Conservation (phyloP, 257 asterid species). For the Gynochthodes officinalis region DNA sequence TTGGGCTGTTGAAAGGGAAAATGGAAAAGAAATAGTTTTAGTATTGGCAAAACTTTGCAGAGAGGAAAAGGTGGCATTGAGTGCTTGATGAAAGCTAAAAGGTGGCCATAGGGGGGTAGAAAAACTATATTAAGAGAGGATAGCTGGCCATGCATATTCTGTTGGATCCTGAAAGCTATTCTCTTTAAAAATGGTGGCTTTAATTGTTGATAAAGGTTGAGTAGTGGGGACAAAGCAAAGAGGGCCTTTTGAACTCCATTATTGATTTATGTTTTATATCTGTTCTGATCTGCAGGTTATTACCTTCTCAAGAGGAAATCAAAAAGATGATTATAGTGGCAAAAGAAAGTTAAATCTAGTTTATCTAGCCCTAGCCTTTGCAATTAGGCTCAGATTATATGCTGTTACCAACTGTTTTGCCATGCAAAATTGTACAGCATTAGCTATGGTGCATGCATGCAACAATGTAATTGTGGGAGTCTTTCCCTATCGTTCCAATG, state of each 20-base stretch:
- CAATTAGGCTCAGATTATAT: slow-evolving; percentile 9
- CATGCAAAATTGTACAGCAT: slow-evolving; percentile 23
- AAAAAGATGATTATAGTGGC: slow-evolving; percentile 15
- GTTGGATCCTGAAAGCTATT: slow-evolving; percentile 41
- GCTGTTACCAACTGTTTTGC: slow-evolving; percentile 16
- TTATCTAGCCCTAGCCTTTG: slow-evolving; percentile 13
- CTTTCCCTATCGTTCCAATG: slow-evolving; percentile 11
- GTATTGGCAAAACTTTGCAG: slow-evolving; percentile 44
- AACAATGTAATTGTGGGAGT: background rate
- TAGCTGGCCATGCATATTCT: slow-evolving; percentile 58
- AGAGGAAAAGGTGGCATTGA: slow-evolving; percentile 50
- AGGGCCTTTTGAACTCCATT: slow-evolving; percentile 56
- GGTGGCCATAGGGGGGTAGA: slow-evolving; percentile 19
- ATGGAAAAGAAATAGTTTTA: slow-evolving; percentile 19
- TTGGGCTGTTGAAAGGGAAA: slow-evolving; percentile 2
- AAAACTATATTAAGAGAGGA: background rate
- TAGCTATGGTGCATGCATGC: slow-evolving; percentile 2
- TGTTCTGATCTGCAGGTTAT: slow-evolving; percentile 35
- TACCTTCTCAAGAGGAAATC: slow-evolving; percentile 38
- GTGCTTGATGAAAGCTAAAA: slow-evolving; percentile 44
- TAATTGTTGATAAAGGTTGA: slow-evolving; percentile 25
- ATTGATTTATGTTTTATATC: slow-evolving; percentile 35
- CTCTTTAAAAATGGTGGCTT: slow-evolving; percentile 41
- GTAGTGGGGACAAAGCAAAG: slow-evolving; percentile 63
- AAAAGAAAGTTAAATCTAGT: slow-evolving; percentile 18